A percentile compares a stretch with the other conserved stretches of the same genome.
Conservation (phyloP, 345 rosid genomes). For the Eucalyptus urophylla region DNA sequence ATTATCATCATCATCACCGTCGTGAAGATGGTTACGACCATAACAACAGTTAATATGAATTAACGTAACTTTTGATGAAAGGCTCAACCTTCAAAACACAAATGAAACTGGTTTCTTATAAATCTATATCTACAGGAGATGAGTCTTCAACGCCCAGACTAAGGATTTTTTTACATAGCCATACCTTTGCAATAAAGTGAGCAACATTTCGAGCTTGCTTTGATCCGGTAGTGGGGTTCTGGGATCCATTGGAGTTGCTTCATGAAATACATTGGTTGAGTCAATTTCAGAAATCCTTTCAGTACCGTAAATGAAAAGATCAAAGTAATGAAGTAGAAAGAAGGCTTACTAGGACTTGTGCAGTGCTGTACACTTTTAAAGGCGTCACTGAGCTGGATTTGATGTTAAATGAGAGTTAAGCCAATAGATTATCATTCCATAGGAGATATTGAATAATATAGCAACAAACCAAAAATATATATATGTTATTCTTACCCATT, state of each 20-base stretch:
- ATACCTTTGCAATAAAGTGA: slow-evolving; percentile 8
- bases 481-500: too few relatives aligned
- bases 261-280: background rate
- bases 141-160: background rate
- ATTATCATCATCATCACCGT: background rate
- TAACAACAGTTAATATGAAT: background rate
- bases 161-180: background rate
- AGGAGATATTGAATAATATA: background rate
- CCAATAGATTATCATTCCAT: background rate
- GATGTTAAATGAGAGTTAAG: background rate
- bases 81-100: background rate
- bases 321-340: background rate
- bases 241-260: background rate
- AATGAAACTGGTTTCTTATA: background rate
- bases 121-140: background rate
- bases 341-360: background rate
- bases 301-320: background rate
- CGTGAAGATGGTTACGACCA: background rate
- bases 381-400: background rate
- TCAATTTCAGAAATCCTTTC: background rate
- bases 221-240: background rate
- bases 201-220: slow-evolving; percentile 2
- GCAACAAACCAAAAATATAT: background rate
- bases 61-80: background rate
- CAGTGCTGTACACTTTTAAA: background rate